A percentile compares a stretch with the other conserved stretches of the same genome.
phyloP scores from a whole-genome alignment of 805 yeast species.

The Ogataea paraovalis region DNA sequence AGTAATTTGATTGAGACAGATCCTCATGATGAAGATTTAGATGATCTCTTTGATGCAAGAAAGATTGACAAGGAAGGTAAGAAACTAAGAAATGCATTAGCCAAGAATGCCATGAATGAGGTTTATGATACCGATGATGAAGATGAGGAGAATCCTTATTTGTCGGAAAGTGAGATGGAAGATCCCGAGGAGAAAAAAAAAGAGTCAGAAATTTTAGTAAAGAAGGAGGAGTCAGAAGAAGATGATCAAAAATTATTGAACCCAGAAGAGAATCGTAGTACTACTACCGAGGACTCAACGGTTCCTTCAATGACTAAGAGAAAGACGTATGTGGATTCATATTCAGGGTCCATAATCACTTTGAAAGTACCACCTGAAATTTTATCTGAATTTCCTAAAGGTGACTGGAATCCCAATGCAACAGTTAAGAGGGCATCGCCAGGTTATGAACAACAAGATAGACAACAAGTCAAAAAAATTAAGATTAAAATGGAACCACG shows the following conservation, averaged over 20 bases:
- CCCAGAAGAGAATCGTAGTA: slow-evolving; percentile 22
- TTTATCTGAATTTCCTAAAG: slow-evolving; percentile 64
- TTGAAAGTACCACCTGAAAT: slow-evolving; percentile 61
- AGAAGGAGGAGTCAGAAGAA: slow-evolving; percentile 32
- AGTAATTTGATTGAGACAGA: slow-evolving; percentile 64
- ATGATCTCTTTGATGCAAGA: slow-evolving; percentile 62
- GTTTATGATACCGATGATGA: slow-evolving; percentile 88
- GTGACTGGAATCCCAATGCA: slow-evolving; percentile 77
- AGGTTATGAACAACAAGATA: slow-evolving; percentile 9
- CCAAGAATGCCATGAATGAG: slow-evolving; percentile 80
- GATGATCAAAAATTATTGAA: slow-evolving; percentile 31
- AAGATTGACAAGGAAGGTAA: slow-evolving; percentile 90
- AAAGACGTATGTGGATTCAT: slow-evolving; percentile 40
- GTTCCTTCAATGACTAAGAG: not conserved
- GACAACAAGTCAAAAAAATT: slow-evolving; percentile 28
- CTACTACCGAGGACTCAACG: slow-evolving; percentile 1
- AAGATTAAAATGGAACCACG: slow-evolving; percentile 20
- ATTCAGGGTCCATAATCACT: slow-evolving; percentile 49
- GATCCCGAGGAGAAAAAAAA: slow-evolving; percentile 43
- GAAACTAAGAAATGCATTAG: slow-evolving; percentile 75
- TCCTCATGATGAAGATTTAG: slow-evolving; percentile 61
- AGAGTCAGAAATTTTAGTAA: slow-evolving; percentile 23
- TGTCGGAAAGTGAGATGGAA: slow-evolving; percentile 66
- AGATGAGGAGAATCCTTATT: slow-evolving; percentile 67
- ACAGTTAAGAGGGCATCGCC: slow-evolving; percentile 28